Percentiles rank a stretch among this genome's conserved stretches.
Evolutionary conservation across 2,329 filamentous ascomycete genomes (phyloP).

Genomic region (Monosporascus sp.): DNA sequence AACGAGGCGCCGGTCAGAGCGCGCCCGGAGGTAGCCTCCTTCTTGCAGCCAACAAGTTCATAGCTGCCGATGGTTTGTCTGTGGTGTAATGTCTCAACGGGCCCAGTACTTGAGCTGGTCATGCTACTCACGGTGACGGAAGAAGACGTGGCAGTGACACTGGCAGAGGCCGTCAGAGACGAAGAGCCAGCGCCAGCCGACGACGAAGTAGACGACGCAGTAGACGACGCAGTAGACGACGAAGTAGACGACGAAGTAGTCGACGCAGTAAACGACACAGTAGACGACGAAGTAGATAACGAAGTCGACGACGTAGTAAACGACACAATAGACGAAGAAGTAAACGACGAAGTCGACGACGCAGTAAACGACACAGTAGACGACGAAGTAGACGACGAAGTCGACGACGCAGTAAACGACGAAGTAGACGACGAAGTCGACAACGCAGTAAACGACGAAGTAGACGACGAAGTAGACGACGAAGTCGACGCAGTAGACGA

Average conservation of each 20-base stretch:
- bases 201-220: conserved; percentile 8
- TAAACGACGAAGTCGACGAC: conserved; percentile 11
- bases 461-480: conserved; percentile 11
- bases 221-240: conserved; percentile 1
- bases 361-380: too few relatives aligned
- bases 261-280: too few relatives aligned
- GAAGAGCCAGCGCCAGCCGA: conserved; percentile 1
- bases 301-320: conserved; percentile 11
- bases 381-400: conserved; percentile 10
- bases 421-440: conserved; percentile 7
- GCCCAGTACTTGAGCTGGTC: conserved; percentile 22
- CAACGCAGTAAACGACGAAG: conserved; percentile 6
- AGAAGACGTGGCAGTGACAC: conserved; percentile 16
- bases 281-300: conserved; percentile 12
- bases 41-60: conserved; percentile 40
- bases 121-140: conserved; percentile 14
- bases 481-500: conserved; percentile 2
- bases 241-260: conserved; percentile 12
- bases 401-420: conserved; percentile 7
- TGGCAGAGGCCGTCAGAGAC: background rate
- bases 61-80: conserved; percentile 38
- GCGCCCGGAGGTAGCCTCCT: conserved; percentile 36
- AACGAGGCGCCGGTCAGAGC: conserved; percentile 36
- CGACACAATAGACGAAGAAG: too few relatives aligned
- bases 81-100: conserved; percentile 29